Evolutionary conservation across 2,329 filamentous ascomycete species (phyloP), one percentile per base, ranked within the genome.

Genomic region (Hirsutella rhossiliensis): DNA sequence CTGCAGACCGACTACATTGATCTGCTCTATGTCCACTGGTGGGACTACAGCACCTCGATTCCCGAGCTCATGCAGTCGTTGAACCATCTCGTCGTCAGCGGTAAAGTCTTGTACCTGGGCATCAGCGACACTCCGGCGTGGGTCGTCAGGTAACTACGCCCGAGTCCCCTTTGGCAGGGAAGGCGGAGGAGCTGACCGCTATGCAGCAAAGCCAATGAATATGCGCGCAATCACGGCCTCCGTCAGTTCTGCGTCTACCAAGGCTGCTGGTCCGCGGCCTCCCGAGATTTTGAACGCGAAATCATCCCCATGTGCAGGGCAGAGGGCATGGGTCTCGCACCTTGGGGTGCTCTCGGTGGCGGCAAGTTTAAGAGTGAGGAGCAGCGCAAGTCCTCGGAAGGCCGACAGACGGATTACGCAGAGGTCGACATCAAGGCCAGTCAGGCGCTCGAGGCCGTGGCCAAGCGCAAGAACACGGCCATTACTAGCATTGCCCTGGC

Each of bases 1-100:
- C 68, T 81, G 43, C 71, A 80, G 60, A 84, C 81, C 0, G 69
- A 76, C 43, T 87, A 85, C 55, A 77, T 87, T 45, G 83, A 87
- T 54, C 56, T 83, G 44, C 66, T 79, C 2, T 80, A 78, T 43
- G 66, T 80, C 30, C 77, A 81, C 51, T 79, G 75, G 73, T 85
- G 80, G 78, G 80, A 84, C 57, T 80, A 72, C 54, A 76, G 71
- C n/a, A 78, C 76, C n/a, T 72, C 71, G 0, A 76, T 84, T 40
- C 67, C 73, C 0, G 80, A 86, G 54, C 43, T 86, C 39, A 86
- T 86, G 82, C 77, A 84, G 46, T 71, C 71, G 1, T 67, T 85
- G 38, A 81, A 84, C 55, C 63, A 69, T 18, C 64, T 83, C 11
- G 77, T 84, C 1, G 46, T 57, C 1, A 56, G 67, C 6, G 78